Evolutionary conservation across 2,329 filamentous ascomycete species (phyloP), one percentile per base, ranked within the genome.

Genomic region (Cladosporium sp.): DNA sequence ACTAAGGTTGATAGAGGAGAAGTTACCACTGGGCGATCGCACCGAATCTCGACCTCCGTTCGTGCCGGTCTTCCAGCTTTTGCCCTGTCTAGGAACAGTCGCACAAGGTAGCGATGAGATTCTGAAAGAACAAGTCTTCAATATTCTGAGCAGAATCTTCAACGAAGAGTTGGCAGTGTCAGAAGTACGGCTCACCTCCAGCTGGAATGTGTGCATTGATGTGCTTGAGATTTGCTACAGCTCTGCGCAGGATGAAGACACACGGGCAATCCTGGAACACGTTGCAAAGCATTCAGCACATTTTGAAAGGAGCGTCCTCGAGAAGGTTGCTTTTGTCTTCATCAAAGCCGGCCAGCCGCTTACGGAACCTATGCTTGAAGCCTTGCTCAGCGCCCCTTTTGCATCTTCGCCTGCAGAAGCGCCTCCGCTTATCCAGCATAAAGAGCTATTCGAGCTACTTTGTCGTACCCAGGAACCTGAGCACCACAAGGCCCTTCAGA

Each of bases 151-250:
- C 52, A 66, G 71, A n/a, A 69, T 72, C 2, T 70, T 77, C 7
- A 71, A 89, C 50, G 78, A 54, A 65, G 56, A 66, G 65, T 11
- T 67, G 64, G 13, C 46, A 66, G 32, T 43, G 14, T 45, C 35
- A 4, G 52, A 52, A 9, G 14, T 58, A 6, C 45, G 59, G 18
- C 49, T 82, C 50, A 77, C 86, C 43, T 76, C 78, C 11, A 70
- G 77, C 38, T 95, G 89, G 87, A 76, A 38, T 14, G 42, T 43
- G n/a, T 53, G 43, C 22, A 33, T 95, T n/a, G 86, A 91, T 57
- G 78, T 83, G 9, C 76, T 95, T 35, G 52, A 54, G 33, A 80
- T 89, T 22, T 77, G 77, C n/a, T 34, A 43, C 40, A 37, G 33
- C 40, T 41, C 41, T 16, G 48, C 73, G 83, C 52, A 86, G 85